Conservation (phyloP, 371 early-diverging fungal genomes). For the Zopfochytrium polystomum region DNA sequence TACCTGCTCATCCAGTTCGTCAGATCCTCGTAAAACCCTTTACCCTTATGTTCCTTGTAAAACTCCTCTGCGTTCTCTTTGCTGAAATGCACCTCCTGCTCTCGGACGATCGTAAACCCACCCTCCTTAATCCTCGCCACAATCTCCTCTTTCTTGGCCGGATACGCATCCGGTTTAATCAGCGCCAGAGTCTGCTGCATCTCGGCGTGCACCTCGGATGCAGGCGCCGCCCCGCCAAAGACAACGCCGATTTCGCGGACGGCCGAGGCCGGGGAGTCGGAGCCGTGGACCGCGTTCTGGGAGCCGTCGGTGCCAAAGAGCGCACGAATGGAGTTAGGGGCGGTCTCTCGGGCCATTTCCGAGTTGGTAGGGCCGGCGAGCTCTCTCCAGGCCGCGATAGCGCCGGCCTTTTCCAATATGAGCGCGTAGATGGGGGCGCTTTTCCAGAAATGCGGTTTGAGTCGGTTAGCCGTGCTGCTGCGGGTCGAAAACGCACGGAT, state of each 20-base stretch:
- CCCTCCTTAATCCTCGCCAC: neutral
- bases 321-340: too few relatives aligned
- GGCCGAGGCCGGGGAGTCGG: too few relatives aligned
- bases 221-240: slow-evolving; percentile 31
- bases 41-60: slow-evolving; percentile 68
- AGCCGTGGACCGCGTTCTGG: too few relatives aligned
- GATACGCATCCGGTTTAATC: too few relatives aligned
- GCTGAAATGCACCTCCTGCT: slow-evolving; percentile 52
- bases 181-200: too few relatives aligned
- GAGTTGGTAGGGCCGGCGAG: slow-evolving; percentile 78
- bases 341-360: slow-evolving; percentile 56
- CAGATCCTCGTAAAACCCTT: slow-evolving; percentile 57
- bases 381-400: too few relatives aligned
- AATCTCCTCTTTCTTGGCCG: too few relatives aligned
- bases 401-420: slow-evolving; percentile 63
- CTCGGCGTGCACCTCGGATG: neutral
- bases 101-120: slow-evolving; percentile 56
- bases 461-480: neutral
- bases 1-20: too few relatives aligned
- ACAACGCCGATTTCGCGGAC: slow-evolving; percentile 65
- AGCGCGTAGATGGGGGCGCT: slow-evolving; percentile 69
- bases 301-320: too few relatives aligned
- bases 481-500: slow-evolving; percentile 49
- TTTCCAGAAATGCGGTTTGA: neutral
- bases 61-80: slow-evolving; percentile 52